Evolutionary conservation across 257 asterid genomes (phyloP).

Genomic region (Solanum sejunctum): DNA sequence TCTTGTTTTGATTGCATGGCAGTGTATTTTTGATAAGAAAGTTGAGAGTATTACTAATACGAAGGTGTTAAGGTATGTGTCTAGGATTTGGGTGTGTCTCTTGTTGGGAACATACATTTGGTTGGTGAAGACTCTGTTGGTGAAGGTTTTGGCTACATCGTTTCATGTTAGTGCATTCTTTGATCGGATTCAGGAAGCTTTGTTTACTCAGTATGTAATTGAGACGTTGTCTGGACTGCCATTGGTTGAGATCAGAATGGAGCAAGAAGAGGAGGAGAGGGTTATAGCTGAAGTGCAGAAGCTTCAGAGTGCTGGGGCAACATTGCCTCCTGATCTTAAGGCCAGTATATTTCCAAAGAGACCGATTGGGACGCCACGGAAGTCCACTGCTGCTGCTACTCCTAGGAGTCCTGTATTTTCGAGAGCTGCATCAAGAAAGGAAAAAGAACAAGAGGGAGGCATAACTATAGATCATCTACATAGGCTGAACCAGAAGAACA

Average conservation of each 20-base stretch:
- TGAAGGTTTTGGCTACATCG: constrained; percentile 73
- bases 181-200: constrained; percentile 68
- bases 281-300: constrained; percentile 59
- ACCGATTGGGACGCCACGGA: constrained; percentile 42
- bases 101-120: constrained; percentile 67
- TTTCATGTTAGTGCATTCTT: constrained; percentile 79
- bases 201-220: constrained; percentile 73
- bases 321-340: constrained; percentile 55
- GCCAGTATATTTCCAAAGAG: constrained; percentile 41
- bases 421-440: constrained; percentile 31
- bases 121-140: constrained; percentile 63
- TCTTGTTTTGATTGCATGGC: constrained; percentile 76
- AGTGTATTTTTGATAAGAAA: constrained; percentile 46
- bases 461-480: constrained; percentile 65
- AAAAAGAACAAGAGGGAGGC: constrained; percentile 29
- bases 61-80: constrained; percentile 39
- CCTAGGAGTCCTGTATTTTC: constrained; percentile 43
- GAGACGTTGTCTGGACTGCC: constrained; percentile 71
- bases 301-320: constrained; percentile 73
- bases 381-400: constrained; percentile 25
- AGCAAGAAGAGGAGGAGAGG: constrained; percentile 66
- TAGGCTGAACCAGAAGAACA: constrained; percentile 64
- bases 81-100: constrained; percentile 68
- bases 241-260: constrained; percentile 44
- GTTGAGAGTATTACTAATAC: constrained; percentile 33